These are phyloP conservation scores for Termitomyces sp. DNA, from an alignment of 768 basidiomycete genomes.

Conservation along the genomic window DNA sequence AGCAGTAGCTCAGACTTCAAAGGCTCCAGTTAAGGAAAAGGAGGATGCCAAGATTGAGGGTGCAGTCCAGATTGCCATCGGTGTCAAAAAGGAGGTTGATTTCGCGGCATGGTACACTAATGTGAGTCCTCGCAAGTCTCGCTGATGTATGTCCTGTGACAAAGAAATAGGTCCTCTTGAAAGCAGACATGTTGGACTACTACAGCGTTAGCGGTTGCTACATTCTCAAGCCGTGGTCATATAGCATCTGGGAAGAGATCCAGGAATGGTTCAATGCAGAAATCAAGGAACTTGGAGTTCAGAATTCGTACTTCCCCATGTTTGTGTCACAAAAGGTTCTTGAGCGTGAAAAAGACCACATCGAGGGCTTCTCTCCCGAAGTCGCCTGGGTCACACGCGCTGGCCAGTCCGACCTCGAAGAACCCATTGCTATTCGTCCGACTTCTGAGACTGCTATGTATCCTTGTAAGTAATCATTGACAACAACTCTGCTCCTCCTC, in stretches of 20 bases:
- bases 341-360: conserved; percentile 96
- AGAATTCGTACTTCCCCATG: conserved; percentile 99
- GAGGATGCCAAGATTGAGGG: conserved; percentile 82
- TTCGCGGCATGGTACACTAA: conserved; percentile 94
- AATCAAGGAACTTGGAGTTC: conserved; percentile 93
- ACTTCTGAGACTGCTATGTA: conserved; percentile 99
- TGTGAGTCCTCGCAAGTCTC: conserved; percentile 37
- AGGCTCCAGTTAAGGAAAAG: conserved; percentile 47
- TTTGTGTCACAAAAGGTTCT: conserved; percentile 90
- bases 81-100: conserved; percentile 93
- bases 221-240: conserved; percentile 97
- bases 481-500: neutral
- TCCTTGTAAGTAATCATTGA: conserved; percentile 60
- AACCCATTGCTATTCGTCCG: conserved; percentile 96
- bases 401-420: conserved; percentile 90
- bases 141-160: conserved; percentile 9
- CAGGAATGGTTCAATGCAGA: conserved; percentile 91
- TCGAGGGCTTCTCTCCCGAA: conserved; percentile 98
- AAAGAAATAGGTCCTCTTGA: conserved; percentile 75
- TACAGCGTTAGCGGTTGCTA: conserved; percentile 99
- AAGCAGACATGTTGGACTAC: conserved; percentile 99
- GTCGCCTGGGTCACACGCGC: conserved; percentile 99
- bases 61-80: conserved; percentile 88
- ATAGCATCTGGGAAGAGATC: conserved; percentile 94
- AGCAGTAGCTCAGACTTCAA: conserved; percentile 34